Conservation (phyloP, 495 filamentous ascomycete species). For the Patellaria atrata region DNA sequence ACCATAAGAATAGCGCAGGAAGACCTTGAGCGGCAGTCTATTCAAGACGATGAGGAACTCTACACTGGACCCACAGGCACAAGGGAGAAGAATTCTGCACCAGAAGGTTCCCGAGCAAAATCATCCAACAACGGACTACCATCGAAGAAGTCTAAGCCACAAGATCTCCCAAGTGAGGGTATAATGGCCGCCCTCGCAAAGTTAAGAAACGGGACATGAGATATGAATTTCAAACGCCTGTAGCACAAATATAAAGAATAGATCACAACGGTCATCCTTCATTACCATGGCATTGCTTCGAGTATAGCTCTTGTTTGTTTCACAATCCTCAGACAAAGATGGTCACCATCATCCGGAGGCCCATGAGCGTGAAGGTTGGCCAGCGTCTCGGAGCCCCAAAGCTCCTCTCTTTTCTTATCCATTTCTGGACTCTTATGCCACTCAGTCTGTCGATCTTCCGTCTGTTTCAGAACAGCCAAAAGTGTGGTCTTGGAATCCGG, state of each 20-base stretch:
- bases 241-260: too few relatives aligned
- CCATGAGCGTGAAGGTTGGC: slow-evolving; percentile 2
- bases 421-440: slow-evolving; percentile 9
- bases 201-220: too few relatives aligned
- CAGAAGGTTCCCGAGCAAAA: slow-evolving; percentile 18
- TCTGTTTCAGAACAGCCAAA: slow-evolving; percentile 13
- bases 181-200: slow-evolving; percentile 45
- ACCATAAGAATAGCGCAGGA: slow-evolving; percentile 11
- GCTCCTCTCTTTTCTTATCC: slow-evolving; percentile 5
- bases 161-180: slow-evolving; percentile 30
- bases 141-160: neutral
- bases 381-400: slow-evolving; percentile 9
- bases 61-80: slow-evolving; percentile 20
- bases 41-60: slow-evolving; percentile 21
- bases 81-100: slow-evolving; percentile 30
- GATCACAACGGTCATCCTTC: too few relatives aligned
- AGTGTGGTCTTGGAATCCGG: slow-evolving; percentile 10
- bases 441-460: slow-evolving; percentile 16
- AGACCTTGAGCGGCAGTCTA: slow-evolving; percentile 18
- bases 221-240: too few relatives aligned
- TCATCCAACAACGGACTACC: slow-evolving; percentile 2
- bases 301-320: slow-evolving; percentile 13
- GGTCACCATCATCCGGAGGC: slow-evolving; percentile 10
- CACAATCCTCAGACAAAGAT: slow-evolving; percentile 18
- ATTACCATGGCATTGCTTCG: slow-evolving; percentile 16